Base-by-base conservation (phyloP, 148 eudicot genomes). In the Camellia granthamiana region DNA sequence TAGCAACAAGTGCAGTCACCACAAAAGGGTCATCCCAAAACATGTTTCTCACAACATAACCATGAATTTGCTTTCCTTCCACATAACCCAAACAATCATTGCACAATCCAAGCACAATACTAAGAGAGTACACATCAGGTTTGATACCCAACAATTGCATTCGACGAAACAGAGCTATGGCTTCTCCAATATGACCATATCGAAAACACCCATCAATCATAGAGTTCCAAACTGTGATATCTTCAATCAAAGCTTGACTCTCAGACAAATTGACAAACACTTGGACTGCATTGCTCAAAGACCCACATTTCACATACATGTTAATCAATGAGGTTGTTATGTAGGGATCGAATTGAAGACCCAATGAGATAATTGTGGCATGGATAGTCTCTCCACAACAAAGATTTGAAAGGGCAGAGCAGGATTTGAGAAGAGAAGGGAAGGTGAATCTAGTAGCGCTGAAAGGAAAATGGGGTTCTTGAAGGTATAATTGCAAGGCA, bases 381-480 rank as follows among this genome's bases (percentile, higher is more conserved):
- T 86, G 91, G 62, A 89, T 69, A 19, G 85, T n/a, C 47, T 66
- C 77, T 19, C 89, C 91, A 84, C 81, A 80, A 19, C 16, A 18
- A 72, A 70, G 67, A 78, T 82, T 81, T 21, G 84, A 77, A 68
- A 86, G 83, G 54, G 77, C 73, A 79, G 86, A 71, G 67, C 88
- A 86, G 61, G 91, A 80, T 85, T 89, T 89, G 76, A 89, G 85
- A 79, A 89, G 89, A 77, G 91, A 81, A 23, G 91, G 89, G 77
- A 86, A 86, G 11, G 83, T 81, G 83, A 89, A 83, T 49, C 74
- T 82, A 52, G 88, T 77, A 46, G 80, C 30, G 55, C 56, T 55
- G 42, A 72, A 67, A 76, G 77, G 83, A 43, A 73, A 86, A 81
- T 42, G 67, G 9, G 77, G 74, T 30, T 76, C 83, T 71, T 80